A percentile compares a stretch with the other conserved stretches of the same genome.
Conservation (phyloP, 768 basidiomycete species). For the Rhodocollybia butyracea region DNA sequence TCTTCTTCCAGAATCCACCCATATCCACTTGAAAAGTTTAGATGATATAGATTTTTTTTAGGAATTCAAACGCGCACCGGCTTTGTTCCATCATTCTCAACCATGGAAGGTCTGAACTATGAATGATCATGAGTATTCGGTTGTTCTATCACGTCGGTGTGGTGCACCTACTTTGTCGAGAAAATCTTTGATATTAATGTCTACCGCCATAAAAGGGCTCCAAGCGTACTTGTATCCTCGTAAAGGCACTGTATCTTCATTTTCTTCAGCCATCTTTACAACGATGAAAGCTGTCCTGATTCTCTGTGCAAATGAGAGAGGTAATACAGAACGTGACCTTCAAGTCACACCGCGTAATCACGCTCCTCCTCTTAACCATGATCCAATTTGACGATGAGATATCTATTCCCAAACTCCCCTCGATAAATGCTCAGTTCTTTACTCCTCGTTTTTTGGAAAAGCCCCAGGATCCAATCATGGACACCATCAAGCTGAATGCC, state of each 20-base stretch:
- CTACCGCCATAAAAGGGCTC: conserved; percentile 36
- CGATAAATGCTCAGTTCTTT: conserved; percentile 48
- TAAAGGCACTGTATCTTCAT: neutral
- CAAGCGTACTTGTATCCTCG: conserved; percentile 49
- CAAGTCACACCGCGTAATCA: no score
- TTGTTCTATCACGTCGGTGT: neutral
- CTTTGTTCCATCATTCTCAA: conserved; percentile 72
- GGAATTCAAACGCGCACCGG: conserved; percentile 43
- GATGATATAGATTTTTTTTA: no score
- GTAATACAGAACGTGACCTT: no score
- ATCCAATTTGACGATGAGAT: neutral
- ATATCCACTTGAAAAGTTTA: neutral
- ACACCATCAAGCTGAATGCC: conserved; percentile 38
- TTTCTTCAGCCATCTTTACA: neutral
- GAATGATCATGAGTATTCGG: neutral
- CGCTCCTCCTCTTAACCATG: neutral
- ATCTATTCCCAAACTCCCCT: conserved; percentile 29
- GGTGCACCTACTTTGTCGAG: conserved; percentile 53
- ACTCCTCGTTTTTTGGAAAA: conserved; percentile 65
- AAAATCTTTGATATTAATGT: conserved; percentile 47
- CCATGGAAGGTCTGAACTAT: conserved; percentile 75
- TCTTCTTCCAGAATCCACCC: conserved; percentile 56
- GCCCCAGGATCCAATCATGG: conserved; percentile 78
- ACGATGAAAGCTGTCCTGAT: neutral
- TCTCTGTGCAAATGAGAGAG: neutral